phyloP scores from a whole-genome alignment of 305 asterid species.

The Fraxinus floribunda region DNA sequence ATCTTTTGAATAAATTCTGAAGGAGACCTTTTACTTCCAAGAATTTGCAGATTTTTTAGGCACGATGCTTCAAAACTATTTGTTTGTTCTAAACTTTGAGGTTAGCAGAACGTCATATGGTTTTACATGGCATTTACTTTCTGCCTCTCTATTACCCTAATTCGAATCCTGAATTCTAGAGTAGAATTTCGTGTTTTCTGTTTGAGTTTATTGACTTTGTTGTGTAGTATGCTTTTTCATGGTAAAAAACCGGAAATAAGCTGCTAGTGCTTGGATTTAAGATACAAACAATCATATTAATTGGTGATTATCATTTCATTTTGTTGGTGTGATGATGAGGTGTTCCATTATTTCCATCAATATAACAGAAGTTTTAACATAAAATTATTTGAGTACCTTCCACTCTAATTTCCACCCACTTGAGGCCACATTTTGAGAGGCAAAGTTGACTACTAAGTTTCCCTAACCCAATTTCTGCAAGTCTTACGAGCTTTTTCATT shows the following conservation, averaged over 20 bases:
- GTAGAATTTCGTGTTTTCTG: background rate
- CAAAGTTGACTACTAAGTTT: background rate
- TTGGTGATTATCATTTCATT: background rate
- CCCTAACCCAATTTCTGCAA: background rate
- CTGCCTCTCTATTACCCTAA: background rate
- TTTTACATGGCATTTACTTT: background rate
- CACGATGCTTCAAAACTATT: background rate
- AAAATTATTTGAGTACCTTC: background rate
- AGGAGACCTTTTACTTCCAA: background rate
- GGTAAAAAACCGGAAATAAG: background rate
- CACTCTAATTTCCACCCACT: background rate
- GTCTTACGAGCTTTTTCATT: slow-evolving; percentile 11
- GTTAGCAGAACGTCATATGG: background rate
- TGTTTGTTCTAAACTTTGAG: background rate
- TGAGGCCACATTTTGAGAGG: background rate
- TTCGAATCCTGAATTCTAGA: background rate
- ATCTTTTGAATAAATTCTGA: background rate
- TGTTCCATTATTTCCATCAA: background rate
- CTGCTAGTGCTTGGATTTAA: background rate
- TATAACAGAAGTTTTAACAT: background rate
- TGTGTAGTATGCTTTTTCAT: background rate
- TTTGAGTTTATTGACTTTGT: background rate
- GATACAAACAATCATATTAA: background rate
- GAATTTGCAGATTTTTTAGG: background rate
- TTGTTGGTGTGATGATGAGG: background rate